Percentiles rank a stretch among this genome's conserved stretches.
phyloP scores from a whole-genome alignment of 306 rosid genomes.

The Vigna mungo region DNA sequence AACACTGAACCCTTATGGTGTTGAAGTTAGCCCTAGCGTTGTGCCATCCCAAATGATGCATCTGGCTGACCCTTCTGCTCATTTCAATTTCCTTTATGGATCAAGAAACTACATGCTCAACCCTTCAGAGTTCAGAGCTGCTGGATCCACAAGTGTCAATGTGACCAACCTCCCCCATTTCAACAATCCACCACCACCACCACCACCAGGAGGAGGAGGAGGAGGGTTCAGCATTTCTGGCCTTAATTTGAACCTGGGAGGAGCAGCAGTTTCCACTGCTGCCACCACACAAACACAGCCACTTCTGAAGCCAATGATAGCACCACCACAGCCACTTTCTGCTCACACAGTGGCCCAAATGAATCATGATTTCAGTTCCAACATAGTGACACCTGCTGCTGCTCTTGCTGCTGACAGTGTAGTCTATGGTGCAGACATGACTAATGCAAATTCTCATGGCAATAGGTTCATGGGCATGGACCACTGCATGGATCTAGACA shows the following conservation, averaged over 20 bases:
- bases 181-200: background rate
- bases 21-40: constrained; percentile 60
- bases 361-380: constrained; percentile 39
- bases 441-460: constrained; percentile 15
- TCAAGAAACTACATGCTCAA: constrained; percentile 54
- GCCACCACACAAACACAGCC: constrained; percentile 17
- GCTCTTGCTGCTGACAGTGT: background rate
- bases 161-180: constrained; percentile 15
- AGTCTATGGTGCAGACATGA: constrained; percentile 35
- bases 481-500: constrained; percentile 13
- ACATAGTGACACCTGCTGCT: background rate
- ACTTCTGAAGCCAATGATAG: constrained; percentile 34
- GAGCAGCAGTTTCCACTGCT: background rate
- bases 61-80: constrained; percentile 56
- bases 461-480: constrained; percentile 15
- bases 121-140: constrained; percentile 61
- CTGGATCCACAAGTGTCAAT: constrained; percentile 39
- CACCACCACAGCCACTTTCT: background rate
- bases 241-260: constrained; percentile 45
- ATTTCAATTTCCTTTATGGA: constrained; percentile 61
- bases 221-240: constrained; percentile 42
- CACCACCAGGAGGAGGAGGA: background rate
- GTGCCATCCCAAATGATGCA: constrained; percentile 71
- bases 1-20: constrained; percentile 65
- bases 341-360: constrained; percentile 15